These are phyloP conservation scores for Talaromyces pinophilus DNA, from an alignment of 2,329 filamentous ascomycete species.

Conservation along the genomic window DNA sequence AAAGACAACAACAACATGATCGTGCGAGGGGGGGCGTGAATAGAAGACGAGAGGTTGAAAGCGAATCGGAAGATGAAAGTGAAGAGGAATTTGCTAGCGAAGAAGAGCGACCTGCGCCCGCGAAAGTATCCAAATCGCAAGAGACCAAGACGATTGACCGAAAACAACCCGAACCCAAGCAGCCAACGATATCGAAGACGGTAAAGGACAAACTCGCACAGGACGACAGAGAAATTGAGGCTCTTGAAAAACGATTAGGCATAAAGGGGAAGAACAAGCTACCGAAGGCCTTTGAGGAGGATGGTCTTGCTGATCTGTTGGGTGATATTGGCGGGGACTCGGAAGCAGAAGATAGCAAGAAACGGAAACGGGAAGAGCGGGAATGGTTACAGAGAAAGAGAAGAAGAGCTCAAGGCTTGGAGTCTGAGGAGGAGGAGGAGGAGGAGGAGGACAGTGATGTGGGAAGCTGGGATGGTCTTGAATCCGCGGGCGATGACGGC, in stretches of 20 bases:
- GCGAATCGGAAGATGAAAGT: slow-evolving; percentile 29
- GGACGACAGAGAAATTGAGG: slow-evolving; percentile 86
- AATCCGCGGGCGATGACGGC: slow-evolving; percentile 29
- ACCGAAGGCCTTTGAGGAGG: slow-evolving; percentile 73
- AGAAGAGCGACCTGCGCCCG: slow-evolving; percentile 21
- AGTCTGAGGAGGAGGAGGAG: slow-evolving; percentile 26
- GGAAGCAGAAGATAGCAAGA: slow-evolving; percentile 49
- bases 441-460: slow-evolving; percentile 29
- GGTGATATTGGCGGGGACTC: slow-evolving; percentile 63
- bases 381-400: slow-evolving; percentile 62
- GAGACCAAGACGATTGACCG: slow-evolving; percentile 9
- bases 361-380: slow-evolving; percentile 64
- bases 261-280: slow-evolving; percentile 74
- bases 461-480: slow-evolving; percentile 34
- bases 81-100: slow-evolving; percentile 24
- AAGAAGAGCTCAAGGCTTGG: slow-evolving; percentile 50
- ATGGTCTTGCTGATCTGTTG: slow-evolving; percentile 78
- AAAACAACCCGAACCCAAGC: slow-evolving; percentile 26
- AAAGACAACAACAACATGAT: slow-evolving; percentile 51
- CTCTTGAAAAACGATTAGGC: slow-evolving; percentile 83
- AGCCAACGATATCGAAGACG: slow-evolving; percentile 36
- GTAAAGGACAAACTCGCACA: slow-evolving; percentile 68
- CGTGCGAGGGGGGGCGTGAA: slow-evolving; percentile 19
- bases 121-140: slow-evolving; percentile 9
- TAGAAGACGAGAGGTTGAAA: slow-evolving; percentile 32